A percentile compares a stretch with the other conserved stretches of the same genome.
Conservation (phyloP, 345 rosid species). For the Gossypium longicalyx region DNA sequence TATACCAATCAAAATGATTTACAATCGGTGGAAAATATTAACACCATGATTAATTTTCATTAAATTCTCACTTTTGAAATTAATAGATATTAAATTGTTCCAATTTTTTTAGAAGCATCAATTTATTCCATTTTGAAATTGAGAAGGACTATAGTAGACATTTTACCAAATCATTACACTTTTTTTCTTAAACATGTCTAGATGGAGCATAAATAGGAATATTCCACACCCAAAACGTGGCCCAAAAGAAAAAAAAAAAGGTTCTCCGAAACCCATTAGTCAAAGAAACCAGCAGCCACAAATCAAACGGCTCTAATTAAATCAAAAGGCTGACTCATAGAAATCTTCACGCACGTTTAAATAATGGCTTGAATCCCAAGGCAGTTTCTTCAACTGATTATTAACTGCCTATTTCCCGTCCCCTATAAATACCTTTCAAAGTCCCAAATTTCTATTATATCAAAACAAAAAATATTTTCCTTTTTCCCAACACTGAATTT, state of each 20-base stretch:
- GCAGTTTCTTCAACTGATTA: neutral
- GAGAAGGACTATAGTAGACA: too few relatives aligned
- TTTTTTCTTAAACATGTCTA: neutral
- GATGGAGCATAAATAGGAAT: neutral
- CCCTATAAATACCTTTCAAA: neutral
- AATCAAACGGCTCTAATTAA: neutral
- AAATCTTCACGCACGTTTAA: neutral
- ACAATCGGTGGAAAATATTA: too few relatives aligned
- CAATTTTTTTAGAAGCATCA: too few relatives aligned
- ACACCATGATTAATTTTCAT: too few relatives aligned
- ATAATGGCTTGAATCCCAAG: neutral
- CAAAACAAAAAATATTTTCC: neutral
- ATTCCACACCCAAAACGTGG: neutral
- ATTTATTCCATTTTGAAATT: too few relatives aligned
- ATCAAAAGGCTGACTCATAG: neutral
- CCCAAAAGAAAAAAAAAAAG: neutral
- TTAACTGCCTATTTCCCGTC: neutral
- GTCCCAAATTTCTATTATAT: neutral
- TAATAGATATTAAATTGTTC: too few relatives aligned
- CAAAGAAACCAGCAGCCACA: neutral
- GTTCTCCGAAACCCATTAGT: neutral
- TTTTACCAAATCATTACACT: too few relatives aligned
- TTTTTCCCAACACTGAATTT: neutral
- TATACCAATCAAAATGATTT: too few relatives aligned
- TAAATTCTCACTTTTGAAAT: too few relatives aligned